Base-by-base conservation (phyloP, 2,329 filamentous ascomycete species). In the Cytospora piceae region DNA sequence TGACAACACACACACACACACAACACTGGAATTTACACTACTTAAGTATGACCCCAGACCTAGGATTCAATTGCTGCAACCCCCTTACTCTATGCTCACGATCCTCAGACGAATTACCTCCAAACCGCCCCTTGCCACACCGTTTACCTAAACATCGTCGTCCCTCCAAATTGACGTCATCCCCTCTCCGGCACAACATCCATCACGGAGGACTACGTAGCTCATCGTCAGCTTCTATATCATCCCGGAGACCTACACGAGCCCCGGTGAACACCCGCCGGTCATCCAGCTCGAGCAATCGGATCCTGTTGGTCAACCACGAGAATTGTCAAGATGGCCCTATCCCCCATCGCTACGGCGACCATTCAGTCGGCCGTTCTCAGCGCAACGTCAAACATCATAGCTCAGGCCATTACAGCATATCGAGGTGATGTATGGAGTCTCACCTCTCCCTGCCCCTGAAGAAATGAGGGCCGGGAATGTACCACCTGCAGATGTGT, bases 381-480 rank as follows among this genome's bases (percentile, higher is more conserved):
- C 42, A 86, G 84, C 68, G 85, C 85, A 58, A 79, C 88, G 20
- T 92, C 91, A 67, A 93, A 92, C 73, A 74, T 93, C 31, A 77
- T 94, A 57, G 92, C 91, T 12, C 92, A 95, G 77, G 78, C 82
- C 65, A 85, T 95, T 67, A 83, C 83, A 9, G 84, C 88, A 9
- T 88, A 89, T 71, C 84, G 83, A 71, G 77, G 78, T 51, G 79
- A 85, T 71, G 90, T 90, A 81, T 67, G 80, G 8, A 24, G 14
- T 9, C n/a, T 24, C n/a, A n/a, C 62, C 61, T 27, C 32, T 20
- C 46, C 58, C n/a, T 22, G 39, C 39, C 49, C 51, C 49, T 32
- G 22, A 53, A 63, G 49, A 24, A 4, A 56, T 22, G 39, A 57
- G 8, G 27, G 14, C 20, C 62, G 1, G 24, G 20, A 20, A 24